phyloP scores from a whole-genome alignment of 78 protist genomes.

The Trichosphaerium sp. region DNA sequence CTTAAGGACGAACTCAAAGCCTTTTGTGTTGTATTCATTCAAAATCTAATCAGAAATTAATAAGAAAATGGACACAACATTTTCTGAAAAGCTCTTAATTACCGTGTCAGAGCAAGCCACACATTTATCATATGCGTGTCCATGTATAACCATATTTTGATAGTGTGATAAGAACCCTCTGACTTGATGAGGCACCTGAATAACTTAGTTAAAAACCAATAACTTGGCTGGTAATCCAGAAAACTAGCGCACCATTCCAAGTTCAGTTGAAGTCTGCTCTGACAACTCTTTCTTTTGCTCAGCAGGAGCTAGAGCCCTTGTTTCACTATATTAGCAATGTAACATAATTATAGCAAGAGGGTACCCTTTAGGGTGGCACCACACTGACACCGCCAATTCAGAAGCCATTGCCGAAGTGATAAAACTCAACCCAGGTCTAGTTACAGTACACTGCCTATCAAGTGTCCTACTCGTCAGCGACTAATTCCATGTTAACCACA shows the following conservation, averaged over 20 bases:
- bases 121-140: slow-evolving; percentile 62
- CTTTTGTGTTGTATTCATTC: slow-evolving; percentile 1
- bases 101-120: slow-evolving; percentile 80
- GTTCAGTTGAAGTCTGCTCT: background rate
- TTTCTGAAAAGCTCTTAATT: background rate
- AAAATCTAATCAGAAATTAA: too few species aligned
- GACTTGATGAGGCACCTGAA: slow-evolving; percentile 74
- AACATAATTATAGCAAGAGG: background rate
- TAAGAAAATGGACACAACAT: too few species aligned
- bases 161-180: slow-evolving; percentile 70
- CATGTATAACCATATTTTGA: slow-evolving; percentile 9
- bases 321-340: background rate
- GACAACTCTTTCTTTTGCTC: slow-evolving; percentile 9
- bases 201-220: too few species aligned
- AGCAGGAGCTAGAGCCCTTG: slow-evolving; percentile 21
- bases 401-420: slow-evolving; percentile 81
- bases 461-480: slow-evolving; percentile 83
- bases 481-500: background rate
- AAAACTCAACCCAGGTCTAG: slow-evolving; percentile 85
- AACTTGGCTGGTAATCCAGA: too few species aligned
- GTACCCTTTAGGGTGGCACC: slow-evolving; percentile 64
- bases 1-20: slow-evolving; percentile 12
- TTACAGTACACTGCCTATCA: slow-evolving; percentile 97
- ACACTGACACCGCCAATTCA: slow-evolving; percentile 72
- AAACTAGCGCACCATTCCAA: slow-evolving; percentile 21